phyloP scores from a whole-genome alignment of 2,329 filamentous ascomycete genomes.

The Penicillium griseofulvum region DNA sequence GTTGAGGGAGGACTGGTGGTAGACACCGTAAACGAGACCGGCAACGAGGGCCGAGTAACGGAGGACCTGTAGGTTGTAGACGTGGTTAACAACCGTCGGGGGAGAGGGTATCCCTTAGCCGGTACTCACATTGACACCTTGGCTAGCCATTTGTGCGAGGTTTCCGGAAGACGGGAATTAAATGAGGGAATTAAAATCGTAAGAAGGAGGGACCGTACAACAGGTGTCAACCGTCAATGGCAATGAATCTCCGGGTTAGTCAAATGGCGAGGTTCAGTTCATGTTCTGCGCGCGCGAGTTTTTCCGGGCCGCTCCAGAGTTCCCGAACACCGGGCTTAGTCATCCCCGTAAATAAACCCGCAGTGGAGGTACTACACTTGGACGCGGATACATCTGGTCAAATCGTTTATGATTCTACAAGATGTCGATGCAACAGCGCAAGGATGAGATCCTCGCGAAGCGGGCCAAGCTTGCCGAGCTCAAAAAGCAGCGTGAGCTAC shows the following conservation, averaged over 20 bases:
- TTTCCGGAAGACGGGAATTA: conserved; percentile 43
- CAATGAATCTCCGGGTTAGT: conserved; percentile 32
- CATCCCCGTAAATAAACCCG: conserved; percentile 35
- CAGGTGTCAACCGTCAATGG: conserved; percentile 40
- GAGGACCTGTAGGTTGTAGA: conserved; percentile 66
- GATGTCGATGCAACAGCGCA: conserved; percentile 63
- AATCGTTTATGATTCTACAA: conserved; percentile 9
- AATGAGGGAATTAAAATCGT: conserved; percentile 25
- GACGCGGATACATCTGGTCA: conserved; percentile 6
- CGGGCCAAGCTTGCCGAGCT: conserved; percentile 95
- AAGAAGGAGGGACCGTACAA: conserved; percentile 32
- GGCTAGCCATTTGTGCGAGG: conserved; percentile 57
- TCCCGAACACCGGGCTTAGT: conserved; percentile 33
- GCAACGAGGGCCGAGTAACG: conserved; percentile 92
- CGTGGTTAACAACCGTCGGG: conserved; percentile 21
- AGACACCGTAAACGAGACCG: conserved; percentile 93
- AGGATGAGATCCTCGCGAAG: conserved; percentile 95
- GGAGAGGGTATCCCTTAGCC: conserved; percentile 15
- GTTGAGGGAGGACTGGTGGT: conserved; percentile 81
- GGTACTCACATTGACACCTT: conserved; percentile 64
- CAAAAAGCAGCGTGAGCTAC: conserved; percentile 83
- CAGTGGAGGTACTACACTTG: conserved; percentile 1
- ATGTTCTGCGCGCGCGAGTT: conserved; percentile 39
- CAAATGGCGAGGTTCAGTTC: conserved; percentile 38
- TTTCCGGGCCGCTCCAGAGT: conserved; percentile 36